A percentile compares a stretch with the other conserved stretches of the same genome.
These are phyloP conservation scores for Lyophyllum semitale DNA, from an alignment of 768 basidiomycete species.

Conservation along the genomic window DNA sequence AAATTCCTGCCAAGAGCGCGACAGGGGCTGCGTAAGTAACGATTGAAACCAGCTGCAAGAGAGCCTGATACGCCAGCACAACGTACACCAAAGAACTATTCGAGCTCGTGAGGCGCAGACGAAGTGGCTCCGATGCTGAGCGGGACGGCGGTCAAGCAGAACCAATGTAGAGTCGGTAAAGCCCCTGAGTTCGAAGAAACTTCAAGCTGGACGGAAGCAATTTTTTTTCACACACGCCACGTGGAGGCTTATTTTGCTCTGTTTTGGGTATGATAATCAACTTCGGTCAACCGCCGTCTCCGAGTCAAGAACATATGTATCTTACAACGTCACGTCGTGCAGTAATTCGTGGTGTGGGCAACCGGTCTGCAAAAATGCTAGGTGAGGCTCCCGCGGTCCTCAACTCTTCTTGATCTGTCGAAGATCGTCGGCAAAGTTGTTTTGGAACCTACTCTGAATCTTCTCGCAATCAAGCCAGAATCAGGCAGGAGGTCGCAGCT, in stretches of 20 bases:
- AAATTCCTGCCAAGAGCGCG: conserved; percentile 8
- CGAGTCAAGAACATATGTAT: background rate
- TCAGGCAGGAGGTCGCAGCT: no score
- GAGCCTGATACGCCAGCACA: background rate
- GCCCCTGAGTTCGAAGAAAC: conserved; percentile 25
- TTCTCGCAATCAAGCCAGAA: no score
- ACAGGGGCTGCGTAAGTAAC: conserved; percentile 19
- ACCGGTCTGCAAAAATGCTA: no score
- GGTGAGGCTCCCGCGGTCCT: no score
- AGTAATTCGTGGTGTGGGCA: no score
- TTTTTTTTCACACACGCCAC: conserved; percentile 26
- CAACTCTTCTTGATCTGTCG: no score
- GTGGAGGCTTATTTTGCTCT: conserved; percentile 11
- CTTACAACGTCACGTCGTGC: background rate
- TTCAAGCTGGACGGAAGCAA: conserved; percentile 24
- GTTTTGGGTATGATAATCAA: background rate
- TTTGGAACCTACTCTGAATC: no score
- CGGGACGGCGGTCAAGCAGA: conserved; percentile 15
- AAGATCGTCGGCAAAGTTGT: no score
- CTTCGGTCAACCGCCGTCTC: background rate
- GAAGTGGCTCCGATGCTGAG: conserved; percentile 5
- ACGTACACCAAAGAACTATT: background rate
- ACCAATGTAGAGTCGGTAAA: conserved; percentile 13
- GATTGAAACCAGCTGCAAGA: background rate
- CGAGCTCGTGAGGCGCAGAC: background rate